Evolutionary conservation across 768 basidiomycete species (phyloP), one percentile per base, ranked within the genome.

Genomic region (Agaricus subrufescens): DNA sequence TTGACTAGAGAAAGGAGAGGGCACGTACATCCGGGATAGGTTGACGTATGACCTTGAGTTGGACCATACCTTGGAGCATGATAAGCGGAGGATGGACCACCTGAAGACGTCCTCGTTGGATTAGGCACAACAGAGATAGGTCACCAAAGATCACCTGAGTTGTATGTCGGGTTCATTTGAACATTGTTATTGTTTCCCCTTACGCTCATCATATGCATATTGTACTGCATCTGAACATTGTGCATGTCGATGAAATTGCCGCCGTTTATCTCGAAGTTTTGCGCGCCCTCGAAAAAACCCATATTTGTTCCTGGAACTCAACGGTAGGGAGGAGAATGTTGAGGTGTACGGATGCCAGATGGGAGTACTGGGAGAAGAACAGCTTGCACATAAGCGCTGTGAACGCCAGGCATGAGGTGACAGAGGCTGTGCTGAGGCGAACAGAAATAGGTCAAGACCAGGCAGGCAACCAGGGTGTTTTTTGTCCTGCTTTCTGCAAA

Each of bases 241-340:
- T 42, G 31, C 25, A 56, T 50, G 19, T 56, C 55, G 27, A 50
- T 45, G 42, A 56, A 56, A 4, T 34, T 25, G 9, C 55, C 55
- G 9, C 55, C 55, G 6, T 38, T 38, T 10, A 56, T 37, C 23
- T 56, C 55, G 25, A 56, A 56, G 37, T 56, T 43, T 8, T 44
- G 50, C 14, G 55, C 55, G 12, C 25, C 30, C 23, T 56, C 7
- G 26, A 56, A 56, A 48, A 56, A 56, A 1, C 40, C 30, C 55
- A 56, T 55, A 6, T 11, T 19, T 8, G 47, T 29, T 37, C 10
- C 2, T n/a, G 27, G 14, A 4, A 19, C 6, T 34, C 19, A 8
- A n/a, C 4, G 4, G 25, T 34, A 11, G 29, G n/a, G 30, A 23
- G 14, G 34, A 25, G 25, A 25, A 23, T 23, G 45, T 3, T 25